Evolutionary conservation across 2,329 filamentous ascomycete species (phyloP), one percentile per base, ranked within the genome.

Genomic region (Alternaria sp.): DNA sequence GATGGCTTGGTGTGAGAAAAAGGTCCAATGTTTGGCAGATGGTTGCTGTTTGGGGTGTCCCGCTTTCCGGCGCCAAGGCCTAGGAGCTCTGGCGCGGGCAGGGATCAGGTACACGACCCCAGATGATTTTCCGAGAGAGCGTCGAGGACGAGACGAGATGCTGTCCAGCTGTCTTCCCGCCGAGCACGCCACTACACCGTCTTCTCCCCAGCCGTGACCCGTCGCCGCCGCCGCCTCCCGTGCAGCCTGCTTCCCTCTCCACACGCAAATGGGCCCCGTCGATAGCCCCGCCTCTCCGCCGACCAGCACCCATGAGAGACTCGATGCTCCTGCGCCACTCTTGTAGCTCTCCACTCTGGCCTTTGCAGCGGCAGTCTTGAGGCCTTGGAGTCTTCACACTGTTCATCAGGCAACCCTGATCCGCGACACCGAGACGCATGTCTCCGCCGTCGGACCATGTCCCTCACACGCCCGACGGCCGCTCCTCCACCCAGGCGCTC

Each of bases 381-480:
- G 24, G 17, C 29, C 37, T 39, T 42, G 39, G 33, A 28, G 17
- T 31, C 37, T 39, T 34, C 37, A 40, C 33, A 8, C 40, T 24
- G n/a, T 41, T 9, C 36, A 28, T 34, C 17, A 46, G 42, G 46
- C 58, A 39, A 17, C 21, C 17, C 33, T 29, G 44, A 11, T 23
- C 26, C 45, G 51, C 56, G 39, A 44, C 59, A 54, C 54, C 60
- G 56, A 46, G 60, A 63, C 73, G 63, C 60, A 79, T 79, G 77
- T 76, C 77, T 77, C 74, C 75, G 49, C 64, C 75, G 41, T 51
- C 69, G 39, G 71, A 70, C 58, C 44, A 77, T 74, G 74, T 62
- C 60, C 71, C 74, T 29, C 74, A 69, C 63, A 77, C 75, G 53
- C 77, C 77, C 59, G 73, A 78, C 58, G 66, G 76, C 56, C 74